Percentiles rank a stretch among this genome's conserved stretches.
Conservation (phyloP, 2,329 filamentous ascomycete genomes). For the Penicillium sp. region DNA sequence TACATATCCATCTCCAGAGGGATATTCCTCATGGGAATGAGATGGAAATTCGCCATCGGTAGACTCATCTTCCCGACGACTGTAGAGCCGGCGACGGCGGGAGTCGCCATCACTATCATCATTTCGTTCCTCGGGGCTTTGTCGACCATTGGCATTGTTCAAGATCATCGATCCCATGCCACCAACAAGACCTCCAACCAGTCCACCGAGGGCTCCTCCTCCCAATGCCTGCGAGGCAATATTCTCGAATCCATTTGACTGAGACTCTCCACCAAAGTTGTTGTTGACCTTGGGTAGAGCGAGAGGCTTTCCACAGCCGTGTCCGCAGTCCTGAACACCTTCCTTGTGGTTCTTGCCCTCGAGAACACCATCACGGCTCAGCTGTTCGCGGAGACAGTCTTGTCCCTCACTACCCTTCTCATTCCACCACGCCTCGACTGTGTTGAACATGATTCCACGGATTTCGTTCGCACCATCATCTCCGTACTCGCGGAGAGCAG, state of each 20-base stretch:
- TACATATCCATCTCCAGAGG: slow-evolving; percentile 8
- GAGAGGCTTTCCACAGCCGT: slow-evolving; percentile 80
- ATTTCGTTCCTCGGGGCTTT: slow-evolving; percentile 11
- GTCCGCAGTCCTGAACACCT: slow-evolving; percentile 78
- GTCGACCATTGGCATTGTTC: slow-evolving; percentile 46
- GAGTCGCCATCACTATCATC: slow-evolving; percentile 7
- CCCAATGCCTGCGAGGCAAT: slow-evolving; percentile 62
- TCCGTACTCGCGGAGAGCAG: slow-evolving; percentile 71
- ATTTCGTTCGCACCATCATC: slow-evolving; percentile 72
- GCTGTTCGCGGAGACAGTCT: slow-evolving; percentile 69
- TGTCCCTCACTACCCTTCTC: slow-evolving; percentile 63
- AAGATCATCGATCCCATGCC: slow-evolving; percentile 63
- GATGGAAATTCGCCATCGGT: background rate
- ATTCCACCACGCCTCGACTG: slow-evolving; percentile 81
- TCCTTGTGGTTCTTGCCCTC: slow-evolving; percentile 82
- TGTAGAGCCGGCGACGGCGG: background rate
- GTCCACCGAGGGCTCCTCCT: slow-evolving; percentile 66
- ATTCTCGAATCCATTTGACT: slow-evolving; percentile 45
- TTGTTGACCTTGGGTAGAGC: slow-evolving; percentile 65
- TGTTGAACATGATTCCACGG: slow-evolving; percentile 74
- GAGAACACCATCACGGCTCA: slow-evolving; percentile 76
- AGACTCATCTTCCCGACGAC: background rate
- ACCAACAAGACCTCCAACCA: slow-evolving; percentile 68
- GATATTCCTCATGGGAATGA: slow-evolving; percentile 12
- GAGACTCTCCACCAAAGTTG: slow-evolving; percentile 20